These are phyloP conservation scores for Cenchrus fungigraminus DNA, from an alignment of 176 grass and related monocot species.

Conservation along the genomic window DNA sequence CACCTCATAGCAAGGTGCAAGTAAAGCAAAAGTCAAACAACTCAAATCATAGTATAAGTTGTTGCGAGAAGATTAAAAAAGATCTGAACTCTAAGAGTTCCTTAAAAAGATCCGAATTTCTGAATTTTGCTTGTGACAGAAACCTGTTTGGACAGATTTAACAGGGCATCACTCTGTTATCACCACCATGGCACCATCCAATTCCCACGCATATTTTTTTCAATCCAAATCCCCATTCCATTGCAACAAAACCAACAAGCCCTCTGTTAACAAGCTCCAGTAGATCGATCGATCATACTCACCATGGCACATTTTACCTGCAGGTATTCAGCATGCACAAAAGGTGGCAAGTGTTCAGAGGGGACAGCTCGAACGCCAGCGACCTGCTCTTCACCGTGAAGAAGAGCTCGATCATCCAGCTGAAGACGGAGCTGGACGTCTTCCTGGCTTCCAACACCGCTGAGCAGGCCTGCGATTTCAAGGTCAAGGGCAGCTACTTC, in stretches of 20 bases:
- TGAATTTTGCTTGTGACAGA: not conserved
- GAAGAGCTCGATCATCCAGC: conserved; percentile 58
- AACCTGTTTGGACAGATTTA: not conserved
- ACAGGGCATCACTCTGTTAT: not conserved
- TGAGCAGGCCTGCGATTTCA: conserved; percentile 2
- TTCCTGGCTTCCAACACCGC: conserved; percentile 69
- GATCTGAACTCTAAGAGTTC: not conserved
- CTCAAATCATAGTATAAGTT: not conserved
- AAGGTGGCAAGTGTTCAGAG: conserved; percentile 69
- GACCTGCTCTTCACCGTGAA: conserved; percentile 66
- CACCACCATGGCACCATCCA: too few relatives aligned
- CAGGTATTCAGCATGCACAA: conserved; percentile 62
- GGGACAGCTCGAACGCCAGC: conserved; percentile 49
- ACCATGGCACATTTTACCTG: not conserved
- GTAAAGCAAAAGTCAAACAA: too few relatives aligned
- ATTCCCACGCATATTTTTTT: too few relatives aligned
- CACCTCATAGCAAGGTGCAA: too few relatives aligned
- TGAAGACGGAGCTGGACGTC: conserved; percentile 66
- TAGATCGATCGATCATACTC: not conserved
- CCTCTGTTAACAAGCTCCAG: not conserved
- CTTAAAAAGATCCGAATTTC: not conserved
- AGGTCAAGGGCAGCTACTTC: conserved; percentile 31
- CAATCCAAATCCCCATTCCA: not conserved
- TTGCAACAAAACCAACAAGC: not conserved
- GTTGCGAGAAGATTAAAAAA: not conserved